Evolutionary conservation across 177 flowering plant genomes (phyloP).

Genomic region (Vitis hybrid): DNA sequence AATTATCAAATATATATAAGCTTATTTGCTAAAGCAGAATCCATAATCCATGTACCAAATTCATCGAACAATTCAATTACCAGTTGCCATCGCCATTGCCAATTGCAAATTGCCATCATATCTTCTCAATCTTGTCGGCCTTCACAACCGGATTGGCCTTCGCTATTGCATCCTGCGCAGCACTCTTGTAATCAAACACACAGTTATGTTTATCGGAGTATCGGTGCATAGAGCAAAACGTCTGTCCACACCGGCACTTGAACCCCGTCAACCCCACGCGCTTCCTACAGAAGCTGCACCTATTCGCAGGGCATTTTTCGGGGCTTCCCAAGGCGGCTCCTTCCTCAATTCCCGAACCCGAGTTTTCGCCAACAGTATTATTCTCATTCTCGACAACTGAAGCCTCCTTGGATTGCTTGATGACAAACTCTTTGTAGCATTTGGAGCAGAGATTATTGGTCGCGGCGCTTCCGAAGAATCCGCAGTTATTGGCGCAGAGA

Average conservation of each 20-base stretch:
- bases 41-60: background rate
- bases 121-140: conserved; percentile 52
- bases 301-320: conserved; percentile 25
- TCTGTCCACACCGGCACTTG: conserved; percentile 51
- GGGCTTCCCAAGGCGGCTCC: conserved; percentile 21
- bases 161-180: conserved; percentile 42
- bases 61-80: background rate
- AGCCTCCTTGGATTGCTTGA: conserved; percentile 28
- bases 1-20: too few species aligned
- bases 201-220: conserved; percentile 59
- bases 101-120: conserved; percentile 20
- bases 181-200: conserved; percentile 42
- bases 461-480: conserved; percentile 47
- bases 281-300: conserved; percentile 48
- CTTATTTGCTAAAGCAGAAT: too few species aligned
- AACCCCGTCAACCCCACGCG: conserved; percentile 59
- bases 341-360: conserved; percentile 9
- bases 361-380: background rate
- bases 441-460: conserved; percentile 52
- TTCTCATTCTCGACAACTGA: background rate
- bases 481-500: conserved; percentile 43
- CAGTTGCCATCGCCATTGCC: background rate
- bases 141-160: conserved; percentile 52
- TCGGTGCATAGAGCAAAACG: conserved; percentile 54
- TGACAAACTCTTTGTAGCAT: conserved; percentile 40